Evolutionary conservation across 2,329 filamentous ascomycete genomes (phyloP), one percentile per base, ranked within the genome.

Genomic region (Chaetomium sp.): DNA sequence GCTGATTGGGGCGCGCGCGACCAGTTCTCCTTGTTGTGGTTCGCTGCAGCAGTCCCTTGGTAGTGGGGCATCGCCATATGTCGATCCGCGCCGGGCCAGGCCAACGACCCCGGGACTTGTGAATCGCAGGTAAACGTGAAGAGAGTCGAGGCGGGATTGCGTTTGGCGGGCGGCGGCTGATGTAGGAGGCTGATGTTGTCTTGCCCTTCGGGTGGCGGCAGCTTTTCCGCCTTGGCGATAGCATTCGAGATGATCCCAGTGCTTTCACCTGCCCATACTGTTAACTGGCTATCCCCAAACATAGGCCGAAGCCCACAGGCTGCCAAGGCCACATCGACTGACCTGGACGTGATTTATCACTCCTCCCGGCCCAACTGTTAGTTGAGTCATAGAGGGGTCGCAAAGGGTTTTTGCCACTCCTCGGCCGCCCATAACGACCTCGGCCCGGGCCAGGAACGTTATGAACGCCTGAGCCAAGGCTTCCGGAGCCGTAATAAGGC

Each of bases 41-140:
- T 37, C 6, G 42, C n/a, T 5, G 52, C n/a, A 14, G 53, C n/a
- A 27, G 19, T 27, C n/a, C 43, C 40, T 38, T 61, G 61, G 35
- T 57, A 53, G 3, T 49, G 36, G 12, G 55, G 49, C 45, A 56
- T 44, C 4, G 57, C 32, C 37, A 55, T 27, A 54, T 59, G 60
- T 32, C 70, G 67, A 48, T 74, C 73, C 59, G 72, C 71, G 66
- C 85, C 83, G 44, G 88, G 88, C 85, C 88, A 89, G 51, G 85
- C 84, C 69, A 90, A 81, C 54, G 87, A 84, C 57, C 87, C 89
- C 1, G 89, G 86, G 40, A 91, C 89, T 68, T 94, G 90, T 1
- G 91, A 92, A 66, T 95, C 89, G 71, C 91, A 96, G 10, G 90
- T 95, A 68, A 99, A 99, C 8, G 94, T 99, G 69, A 99, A 99